A percentile compares a stretch with the other conserved stretches of the same genome.
These are phyloP conservation scores for Stagonosporopsis chrysanthemi DNA, from an alignment of 2,329 filamentous ascomycete genomes.

Conservation along the genomic window DNA sequence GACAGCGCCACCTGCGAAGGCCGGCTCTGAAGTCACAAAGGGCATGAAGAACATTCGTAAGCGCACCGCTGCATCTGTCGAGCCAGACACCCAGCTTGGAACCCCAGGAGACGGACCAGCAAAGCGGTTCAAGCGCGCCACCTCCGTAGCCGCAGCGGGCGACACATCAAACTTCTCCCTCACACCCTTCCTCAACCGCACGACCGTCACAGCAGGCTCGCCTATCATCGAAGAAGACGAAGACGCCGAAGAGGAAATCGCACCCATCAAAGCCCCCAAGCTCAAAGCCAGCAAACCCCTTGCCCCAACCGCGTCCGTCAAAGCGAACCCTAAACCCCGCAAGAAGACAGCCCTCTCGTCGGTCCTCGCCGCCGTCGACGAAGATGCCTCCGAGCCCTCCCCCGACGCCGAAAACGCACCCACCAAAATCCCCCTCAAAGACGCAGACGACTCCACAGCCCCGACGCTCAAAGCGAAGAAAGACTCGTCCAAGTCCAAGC, in stretches of 20 bases:
- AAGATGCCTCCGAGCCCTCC: constrained; percentile 49
- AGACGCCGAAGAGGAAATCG: constrained; percentile 29
- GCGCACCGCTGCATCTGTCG: constrained; percentile 52
- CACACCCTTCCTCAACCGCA: constrained; percentile 88
- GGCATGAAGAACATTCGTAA: constrained; percentile 52
- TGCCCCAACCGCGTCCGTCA: constrained; percentile 54
- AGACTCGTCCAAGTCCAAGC: constrained; percentile 45
- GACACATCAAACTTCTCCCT: constrained; percentile 95
- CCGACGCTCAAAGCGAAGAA: constrained; percentile 40
- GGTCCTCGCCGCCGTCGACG: constrained; percentile 53
- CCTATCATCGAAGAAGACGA: constrained; percentile 49
- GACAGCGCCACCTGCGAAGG: constrained; percentile 42
- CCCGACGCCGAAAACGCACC: constrained; percentile 49
- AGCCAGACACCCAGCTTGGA: constrained; percentile 57
- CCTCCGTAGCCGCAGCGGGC: constrained; percentile 67
- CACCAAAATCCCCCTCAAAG: constrained; percentile 43
- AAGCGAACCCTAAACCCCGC: constrained; percentile 54
- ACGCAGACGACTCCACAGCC: constrained; percentile 33
- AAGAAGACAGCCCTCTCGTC: constrained; percentile 49
- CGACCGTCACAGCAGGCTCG: constrained; percentile 61
- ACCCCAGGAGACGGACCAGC: constrained; percentile 58
- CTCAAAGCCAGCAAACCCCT: constrained; percentile 54
- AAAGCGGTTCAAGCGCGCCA: constrained; percentile 57
- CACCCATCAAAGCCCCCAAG: constrained; percentile 39
- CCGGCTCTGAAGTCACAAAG: constrained; percentile 45